Base-by-base conservation (phyloP, 73 alveolate species). In the Urostyla sp. region DNA sequence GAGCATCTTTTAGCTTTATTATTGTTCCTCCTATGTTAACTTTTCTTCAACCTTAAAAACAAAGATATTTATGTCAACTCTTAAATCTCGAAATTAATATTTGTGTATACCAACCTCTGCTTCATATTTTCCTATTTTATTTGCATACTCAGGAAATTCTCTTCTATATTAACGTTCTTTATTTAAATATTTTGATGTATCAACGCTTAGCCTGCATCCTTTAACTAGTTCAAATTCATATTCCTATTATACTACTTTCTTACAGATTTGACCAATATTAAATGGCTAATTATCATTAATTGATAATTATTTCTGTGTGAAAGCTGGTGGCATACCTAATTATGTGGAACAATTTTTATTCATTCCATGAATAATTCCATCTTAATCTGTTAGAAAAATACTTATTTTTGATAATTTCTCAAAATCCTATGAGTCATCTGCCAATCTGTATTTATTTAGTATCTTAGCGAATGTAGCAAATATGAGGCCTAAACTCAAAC, bases 311-410 rank as follows among this genome's bases (percentile, higher is more conserved):
- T 45, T 48, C 30, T 49, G 34, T 16, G 69, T 59, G 18, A 31
- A 37, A 7, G 83, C 53, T 5, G 83, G 83, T 2, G 83, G 83
- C 69, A 69, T 69, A n/a, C 83, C 83, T 69, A 69, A 46, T 32
- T 37, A n/a, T 48, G 44, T 69, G 8, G 57, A 48, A 40, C 72
- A 69, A 21, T 23, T 27, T 5, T 69, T 69, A 23, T 27, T 69
- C 45, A 69, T 69, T 8, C 83, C 83, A 49, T 69, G 83, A 35
- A 69, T 69, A 11, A n/a, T 16, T 10, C 83, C 83, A 7, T 69
- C 83, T 6, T 59, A 54, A 49, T 69, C 83, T 1, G 83, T 69
- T 6, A 69, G 69, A 4, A 69, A 5, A 0, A 69, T 69, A 49
- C 83, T 46, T 49, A 69, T 46, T 28, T 69, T 69, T 27, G 49